Evolutionary conservation across 805 yeast genomes (phyloP), one percentile per base, ranked within the genome.

Genomic region (Metschnikowia cerradonensis): DNA sequence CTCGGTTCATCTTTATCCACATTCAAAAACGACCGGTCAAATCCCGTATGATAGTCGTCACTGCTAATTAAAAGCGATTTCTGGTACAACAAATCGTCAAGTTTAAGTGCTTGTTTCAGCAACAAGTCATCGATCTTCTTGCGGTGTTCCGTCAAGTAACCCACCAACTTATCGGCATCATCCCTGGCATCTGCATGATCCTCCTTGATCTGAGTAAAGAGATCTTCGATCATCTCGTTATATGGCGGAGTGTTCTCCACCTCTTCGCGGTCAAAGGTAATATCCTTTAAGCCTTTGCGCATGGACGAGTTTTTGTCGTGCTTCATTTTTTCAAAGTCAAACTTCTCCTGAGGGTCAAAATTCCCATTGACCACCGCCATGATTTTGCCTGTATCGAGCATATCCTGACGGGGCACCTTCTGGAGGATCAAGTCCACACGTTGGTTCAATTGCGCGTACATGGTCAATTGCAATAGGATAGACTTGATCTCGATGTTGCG

Each of bases 41-140:
- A 94, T 0, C 97, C 98, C 13, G 94, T 90, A 59, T 83, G 94
- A 38, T 90, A 78, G 68, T 92, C 99, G 14, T 91, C 98, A 47
- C 94, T 84, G 2, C 95, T 84, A 56, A 94, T 91, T 64, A 88
- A 86, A 43, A 74, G 63, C 11, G 82, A 75, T 62, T 88, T 87
- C 61, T 91, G 96, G 57, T 81, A 77, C 58, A 81, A 76, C 49
- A 94, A 73, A 33, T 80, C 80, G 38, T 78, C 82, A 56, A 90
- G 72, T 65, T 88, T 90, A 47, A 80, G 79, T 22, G 78, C 75
- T 51, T 88, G 90, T 53, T 81, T 83, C 22, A 70, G 70, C 52
- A 86, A 74, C 3, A 88, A 86, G 23, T 79, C 79, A 47, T 79
- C 84, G 53, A 94, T 84, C 60, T 87, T 89, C 34, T 70, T 69